A percentile compares a stretch with the other conserved stretches of the same genome.
These are phyloP conservation scores for Coniferiporia sulphurascens DNA, from an alignment of 1,284 basidiomycete species.

Conservation along the genomic window DNA sequence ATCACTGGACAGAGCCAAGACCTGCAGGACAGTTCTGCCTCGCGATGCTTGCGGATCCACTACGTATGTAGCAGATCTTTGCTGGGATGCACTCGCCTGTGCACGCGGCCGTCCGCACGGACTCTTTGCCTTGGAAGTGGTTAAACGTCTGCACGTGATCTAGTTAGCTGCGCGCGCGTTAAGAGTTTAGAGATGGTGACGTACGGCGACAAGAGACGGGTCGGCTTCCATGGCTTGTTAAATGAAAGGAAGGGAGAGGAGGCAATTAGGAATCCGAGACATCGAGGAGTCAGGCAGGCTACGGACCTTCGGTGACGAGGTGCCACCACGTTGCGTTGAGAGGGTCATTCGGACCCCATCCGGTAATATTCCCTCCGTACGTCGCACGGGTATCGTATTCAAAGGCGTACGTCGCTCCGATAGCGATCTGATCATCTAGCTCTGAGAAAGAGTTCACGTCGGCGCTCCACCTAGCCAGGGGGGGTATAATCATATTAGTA, in stretches of 20 bases:
- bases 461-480: slow-evolving; percentile 47
- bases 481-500: slow-evolving; percentile 1
- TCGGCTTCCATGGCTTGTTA: background rate
- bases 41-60: slow-evolving; percentile 58
- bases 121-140: slow-evolving; percentile 67
- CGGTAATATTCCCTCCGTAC: slow-evolving; percentile 56
- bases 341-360: slow-evolving; percentile 64
- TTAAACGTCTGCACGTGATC: slow-evolving; percentile 51
- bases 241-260: background rate
- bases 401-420: slow-evolving; percentile 60
- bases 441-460: slow-evolving; percentile 53
- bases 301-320: slow-evolving; percentile 65
- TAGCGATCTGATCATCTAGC: slow-evolving; percentile 45
- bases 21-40: slow-evolving; percentile 54
- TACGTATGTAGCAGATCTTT: slow-evolving; percentile 78
- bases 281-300: background rate
- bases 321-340: slow-evolving; percentile 86
- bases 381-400: slow-evolving; percentile 71
- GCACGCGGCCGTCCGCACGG: slow-evolving; percentile 51
- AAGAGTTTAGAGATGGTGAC: background rate
- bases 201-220: background rate
- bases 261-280: background rate
- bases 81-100: slow-evolving; percentile 56
- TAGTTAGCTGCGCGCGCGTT: background rate
- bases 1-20: no score